Base-by-base conservation (phyloP, 192 early-diverging fungal species). In the Phycomyces blakesleeanus region DNA sequence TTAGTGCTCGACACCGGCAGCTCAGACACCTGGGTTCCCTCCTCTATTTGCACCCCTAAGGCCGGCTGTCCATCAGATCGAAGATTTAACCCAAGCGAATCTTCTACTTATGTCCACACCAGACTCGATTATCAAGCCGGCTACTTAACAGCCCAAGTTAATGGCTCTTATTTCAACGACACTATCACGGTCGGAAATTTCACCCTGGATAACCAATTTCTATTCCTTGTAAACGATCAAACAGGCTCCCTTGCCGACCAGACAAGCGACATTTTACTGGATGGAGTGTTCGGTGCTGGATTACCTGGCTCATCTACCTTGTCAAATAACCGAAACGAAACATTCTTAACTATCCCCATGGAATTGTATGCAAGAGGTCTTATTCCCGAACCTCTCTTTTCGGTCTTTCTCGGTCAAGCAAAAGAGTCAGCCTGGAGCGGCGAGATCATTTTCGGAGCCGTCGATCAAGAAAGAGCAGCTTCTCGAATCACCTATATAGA, bases 11-110 rank as follows among this genome's bases (percentile, higher is more conserved):
- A 73, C 44, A 73, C 71, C 15, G 71, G 71, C 11, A 63, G 65
- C 25, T 55, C 71, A 29, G 66, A 73, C 55, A 73, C 65, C 5
- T 73, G 71, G 71, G 41, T 73, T 51, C 65, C 71, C 20, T 69
- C 67, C 21, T 5, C 18, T 1, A 20, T 51, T 38, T 69, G 67
- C 40, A 38, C 11, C n/a, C 22, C 24, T 16, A 7, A 55, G 3
- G 11, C 16, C 1, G 67, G 67, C 1, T 69, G 67, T 14, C 39
- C 53, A 14, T 41, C 54, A 9, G 11, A 47, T 12, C 44, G 44
- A n/a, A 47, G 11, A 47, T n/a, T 7, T 3, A 47, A 47, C 18
- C 44, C 44, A 47, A 47, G 2, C 3, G 11, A 14, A 12, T 47
- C 44, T 11, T 47, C 44, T 1, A 47, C 44, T 3, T 47, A 47